Conservation (phyloP, 768 basidiomycete genomes). For the Leucocoprinus sp. region DNA sequence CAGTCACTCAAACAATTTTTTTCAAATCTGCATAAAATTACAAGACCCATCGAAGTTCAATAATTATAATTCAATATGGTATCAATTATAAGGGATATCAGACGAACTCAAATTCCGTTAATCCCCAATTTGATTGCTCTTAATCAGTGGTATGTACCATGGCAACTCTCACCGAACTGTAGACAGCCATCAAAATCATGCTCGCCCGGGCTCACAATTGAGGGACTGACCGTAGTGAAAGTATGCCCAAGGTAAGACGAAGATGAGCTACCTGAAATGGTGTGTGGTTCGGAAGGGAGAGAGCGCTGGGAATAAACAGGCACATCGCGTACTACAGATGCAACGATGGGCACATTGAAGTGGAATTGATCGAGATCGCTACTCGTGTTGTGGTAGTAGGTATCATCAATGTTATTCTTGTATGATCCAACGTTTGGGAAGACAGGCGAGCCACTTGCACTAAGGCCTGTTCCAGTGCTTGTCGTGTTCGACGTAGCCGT, state of each 20-base stretch:
- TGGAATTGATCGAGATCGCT: conserved; percentile 45
- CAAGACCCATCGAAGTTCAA: conserved; percentile 2
- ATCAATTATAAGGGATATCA: conserved; percentile 6
- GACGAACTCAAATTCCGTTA: background rate
- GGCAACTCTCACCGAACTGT: conserved; percentile 38
- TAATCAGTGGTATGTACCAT: conserved; percentile 26
- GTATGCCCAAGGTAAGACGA: conserved; percentile 10
- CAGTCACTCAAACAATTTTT: too few species aligned
- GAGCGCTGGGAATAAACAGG: conserved; percentile 23
- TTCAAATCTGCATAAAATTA: conserved; percentile 6
- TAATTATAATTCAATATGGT: conserved; percentile 10
- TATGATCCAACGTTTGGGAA: conserved; percentile 29
- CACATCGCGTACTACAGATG: conserved; percentile 21
- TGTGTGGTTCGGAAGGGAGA: conserved; percentile 18
- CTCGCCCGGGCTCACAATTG: conserved; percentile 24
- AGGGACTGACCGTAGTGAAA: conserved; percentile 18
- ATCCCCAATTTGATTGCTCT: background rate
- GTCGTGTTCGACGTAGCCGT: conserved; percentile 44
- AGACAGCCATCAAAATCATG: conserved; percentile 33
- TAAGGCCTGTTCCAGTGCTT: conserved; percentile 34
- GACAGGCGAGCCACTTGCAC: conserved; percentile 33
- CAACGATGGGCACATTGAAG: conserved; percentile 32
- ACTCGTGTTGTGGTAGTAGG: conserved; percentile 31
- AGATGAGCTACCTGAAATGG: conserved; percentile 15
- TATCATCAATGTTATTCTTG: conserved; percentile 31